Evolutionary conservation across 2,329 filamentous ascomycete species (phyloP).

Genomic region (Fusarium circinatum): DNA sequence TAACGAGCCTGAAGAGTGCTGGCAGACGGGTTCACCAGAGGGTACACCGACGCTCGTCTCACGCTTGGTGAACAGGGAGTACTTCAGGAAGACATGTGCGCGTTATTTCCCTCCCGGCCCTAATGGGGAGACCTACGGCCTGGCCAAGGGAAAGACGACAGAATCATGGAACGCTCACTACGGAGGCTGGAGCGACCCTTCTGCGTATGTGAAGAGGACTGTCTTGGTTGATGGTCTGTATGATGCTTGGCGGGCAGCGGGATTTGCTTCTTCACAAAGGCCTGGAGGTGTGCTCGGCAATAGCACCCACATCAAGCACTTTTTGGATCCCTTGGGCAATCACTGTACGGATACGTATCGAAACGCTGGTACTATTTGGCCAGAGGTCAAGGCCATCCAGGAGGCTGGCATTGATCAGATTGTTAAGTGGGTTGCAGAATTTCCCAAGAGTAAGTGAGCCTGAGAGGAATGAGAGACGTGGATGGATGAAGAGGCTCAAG

Average conservation of each 20-base stretch:
- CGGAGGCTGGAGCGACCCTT: constrained; percentile 8
- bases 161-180: not conserved
- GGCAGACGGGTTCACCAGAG: constrained; percentile 4
- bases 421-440: not conserved
- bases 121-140: not conserved
- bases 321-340: not conserved
- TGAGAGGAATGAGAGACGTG: not conserved
- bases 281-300: constrained; percentile 1
- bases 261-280: not conserved
- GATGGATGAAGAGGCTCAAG: not conserved
- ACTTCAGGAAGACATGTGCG: not conserved
- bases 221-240: not conserved
- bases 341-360: not conserved
- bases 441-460: not conserved
- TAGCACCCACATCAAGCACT: constrained; percentile 4
- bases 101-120: not conserved
- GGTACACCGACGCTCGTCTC: not conserved
- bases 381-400: constrained; percentile 2
- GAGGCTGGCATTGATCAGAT: constrained; percentile 2
- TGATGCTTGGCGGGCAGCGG: not conserved
- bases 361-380: constrained; percentile 2
- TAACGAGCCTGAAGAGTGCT: constrained; percentile 1
- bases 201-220: not conserved
- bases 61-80: not conserved
- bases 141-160: not conserved